These are phyloP conservation scores for Claviceps cyperi DNA, from an alignment of 2,329 filamentous ascomycete species.

Conservation along the genomic window DNA sequence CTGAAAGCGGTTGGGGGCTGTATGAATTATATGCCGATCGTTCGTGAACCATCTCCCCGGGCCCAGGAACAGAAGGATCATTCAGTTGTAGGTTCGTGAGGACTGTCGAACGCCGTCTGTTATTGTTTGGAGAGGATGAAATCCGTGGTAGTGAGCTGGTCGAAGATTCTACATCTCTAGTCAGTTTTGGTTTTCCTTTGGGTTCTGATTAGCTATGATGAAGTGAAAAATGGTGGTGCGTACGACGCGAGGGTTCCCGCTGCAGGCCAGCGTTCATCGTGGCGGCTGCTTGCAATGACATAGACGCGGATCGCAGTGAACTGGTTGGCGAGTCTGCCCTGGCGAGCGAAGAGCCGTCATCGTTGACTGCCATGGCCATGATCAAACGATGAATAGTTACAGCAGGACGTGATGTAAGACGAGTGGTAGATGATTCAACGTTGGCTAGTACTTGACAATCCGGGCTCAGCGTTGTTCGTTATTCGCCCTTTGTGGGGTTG, in stretches of 20 bases:
- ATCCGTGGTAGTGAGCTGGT: constrained; percentile 33
- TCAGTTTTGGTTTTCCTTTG: background rate
- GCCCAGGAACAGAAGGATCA: constrained; percentile 51
- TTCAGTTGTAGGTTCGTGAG: constrained; percentile 62
- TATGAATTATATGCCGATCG: constrained; percentile 15
- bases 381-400: background rate
- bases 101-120: constrained; percentile 51
- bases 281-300: constrained; percentile 61
- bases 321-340: constrained; percentile 39
- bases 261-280: constrained; percentile 66
- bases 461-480: background rate
- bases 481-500: background rate
- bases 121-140: constrained; percentile 30
- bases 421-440: background rate
- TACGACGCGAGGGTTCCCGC: constrained; percentile 45
- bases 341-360: constrained; percentile 11
- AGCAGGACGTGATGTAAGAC: background rate
- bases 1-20: constrained; percentile 33
- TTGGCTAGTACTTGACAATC: background rate
- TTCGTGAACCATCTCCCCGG: constrained; percentile 51
- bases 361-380: constrained; percentile 15
- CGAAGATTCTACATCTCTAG: constrained; percentile 29
- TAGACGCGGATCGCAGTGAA: constrained; percentile 49
- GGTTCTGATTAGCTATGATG: too few relatives aligned
- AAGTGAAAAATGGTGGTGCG: constrained; percentile 2